Evolutionary conservation across 2,329 filamentous ascomycete genomes (phyloP).

Genomic region (Drechslerella stenobrocha): DNA sequence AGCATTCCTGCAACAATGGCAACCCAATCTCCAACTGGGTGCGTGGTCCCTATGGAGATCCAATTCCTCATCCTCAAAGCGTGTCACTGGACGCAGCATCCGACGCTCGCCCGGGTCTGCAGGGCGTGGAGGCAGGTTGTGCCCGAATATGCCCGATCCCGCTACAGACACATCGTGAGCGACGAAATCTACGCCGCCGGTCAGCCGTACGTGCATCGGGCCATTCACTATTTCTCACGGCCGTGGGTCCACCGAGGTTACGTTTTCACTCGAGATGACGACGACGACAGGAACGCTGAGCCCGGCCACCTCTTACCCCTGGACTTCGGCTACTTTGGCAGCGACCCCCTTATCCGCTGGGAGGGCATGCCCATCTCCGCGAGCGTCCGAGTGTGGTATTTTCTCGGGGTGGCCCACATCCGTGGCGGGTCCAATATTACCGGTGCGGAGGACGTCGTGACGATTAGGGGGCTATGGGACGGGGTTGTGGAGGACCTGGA

Average conservation of each 20-base stretch:
- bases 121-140: constrained; percentile 12
- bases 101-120: constrained; percentile 12
- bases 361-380: not conserved
- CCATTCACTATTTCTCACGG: constrained; percentile 2
- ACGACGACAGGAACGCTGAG: not conserved
- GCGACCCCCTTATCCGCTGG: constrained; percentile 13
- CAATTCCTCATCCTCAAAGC: constrained; percentile 17
- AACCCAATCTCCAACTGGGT: constrained; percentile 17
- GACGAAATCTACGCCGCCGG: constrained; percentile 3
- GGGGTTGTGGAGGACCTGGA: too few relatives aligned
- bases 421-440: too few relatives aligned
- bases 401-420: too few relatives aligned
- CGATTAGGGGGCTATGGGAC: too few relatives aligned
- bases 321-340: not conserved
- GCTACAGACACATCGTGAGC: constrained; percentile 2
- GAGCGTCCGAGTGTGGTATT: constrained; percentile 2
- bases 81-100: constrained; percentile 16
- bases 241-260: constrained; percentile 6
- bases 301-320: not conserved
- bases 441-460: too few relatives aligned
- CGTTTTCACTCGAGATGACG: constrained; percentile 1
- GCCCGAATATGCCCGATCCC: not conserved
- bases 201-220: constrained; percentile 9
- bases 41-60: constrained; percentile 19
- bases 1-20: constrained; percentile 45